These are phyloP conservation scores for Syzygium jambos DNA, from an alignment of 345 rosid species.

Conservation along the genomic window DNA sequence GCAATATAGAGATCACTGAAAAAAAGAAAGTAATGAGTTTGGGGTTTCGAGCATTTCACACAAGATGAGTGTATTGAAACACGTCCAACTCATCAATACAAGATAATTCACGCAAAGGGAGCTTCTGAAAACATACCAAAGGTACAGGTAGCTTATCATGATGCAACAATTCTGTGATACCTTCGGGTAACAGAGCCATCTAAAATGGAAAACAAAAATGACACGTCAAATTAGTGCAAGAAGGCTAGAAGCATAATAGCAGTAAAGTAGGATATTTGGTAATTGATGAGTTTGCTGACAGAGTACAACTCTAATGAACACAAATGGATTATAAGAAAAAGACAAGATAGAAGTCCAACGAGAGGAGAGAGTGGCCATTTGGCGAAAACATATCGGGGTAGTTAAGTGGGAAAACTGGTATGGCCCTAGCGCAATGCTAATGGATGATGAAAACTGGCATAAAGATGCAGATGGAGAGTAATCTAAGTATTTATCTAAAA, in stretches of 20 bases:
- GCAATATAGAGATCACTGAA: neutral
- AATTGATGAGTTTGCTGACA: neutral
- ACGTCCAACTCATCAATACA: neutral
- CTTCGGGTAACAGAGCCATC: constrained; percentile 99
- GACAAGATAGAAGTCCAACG: neutral
- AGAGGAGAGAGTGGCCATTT: neutral
- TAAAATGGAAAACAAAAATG: constrained; percentile 21
- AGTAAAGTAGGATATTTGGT: neutral
- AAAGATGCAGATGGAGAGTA: neutral
- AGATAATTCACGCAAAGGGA: neutral
- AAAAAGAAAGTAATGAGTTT: neutral
- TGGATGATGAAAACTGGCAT: neutral
- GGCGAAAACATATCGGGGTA: neutral
- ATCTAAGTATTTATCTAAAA: neutral
- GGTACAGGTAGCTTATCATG: constrained; percentile 82
- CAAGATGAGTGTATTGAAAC: neutral
- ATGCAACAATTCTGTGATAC: constrained; percentile 84
- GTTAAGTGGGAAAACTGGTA: neutral
- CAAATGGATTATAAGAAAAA: neutral
- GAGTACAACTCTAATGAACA: neutral
- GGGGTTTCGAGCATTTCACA: neutral
- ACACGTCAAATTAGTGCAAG: constrained; percentile 5
- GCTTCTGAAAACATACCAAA: constrained; percentile 46
- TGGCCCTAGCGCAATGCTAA: neutral
- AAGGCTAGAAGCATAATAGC: neutral